Conservation (phyloP, 805 yeast genomes). For the Myxozyma melibiosi region DNA sequence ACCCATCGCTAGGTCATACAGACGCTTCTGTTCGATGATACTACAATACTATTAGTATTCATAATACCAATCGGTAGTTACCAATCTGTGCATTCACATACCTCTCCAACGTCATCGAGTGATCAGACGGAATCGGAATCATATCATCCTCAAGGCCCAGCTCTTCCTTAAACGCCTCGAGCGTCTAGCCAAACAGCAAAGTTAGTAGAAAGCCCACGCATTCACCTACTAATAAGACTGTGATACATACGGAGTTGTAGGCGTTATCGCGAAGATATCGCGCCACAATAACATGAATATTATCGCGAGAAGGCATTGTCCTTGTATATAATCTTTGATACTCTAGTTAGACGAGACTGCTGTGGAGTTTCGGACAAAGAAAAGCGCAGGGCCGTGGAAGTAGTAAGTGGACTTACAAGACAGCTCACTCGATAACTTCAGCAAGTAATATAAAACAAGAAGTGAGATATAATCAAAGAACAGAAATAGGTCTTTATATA, state of each 20-base stretch:
- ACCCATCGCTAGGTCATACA: constrained; percentile 25
- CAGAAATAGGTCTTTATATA: too few relatives aligned
- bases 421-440: too few relatives aligned
- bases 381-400: too few relatives aligned
- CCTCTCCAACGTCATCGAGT: constrained; percentile 33
- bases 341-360: too few relatives aligned
- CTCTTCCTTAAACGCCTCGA: constrained; percentile 30
- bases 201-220: neutral
- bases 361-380: too few relatives aligned
- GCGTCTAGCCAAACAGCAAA: constrained; percentile 7
- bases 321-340: too few relatives aligned
- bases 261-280: constrained; percentile 34
- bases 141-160: constrained; percentile 34
- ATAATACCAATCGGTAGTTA: neutral
- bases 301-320: constrained; percentile 35
- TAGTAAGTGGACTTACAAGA: too few relatives aligned
- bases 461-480: too few relatives aligned
- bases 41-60: too few relatives aligned
- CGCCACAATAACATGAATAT: constrained; percentile 35
- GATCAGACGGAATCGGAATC: constrained; percentile 33
- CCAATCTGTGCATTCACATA: neutral
- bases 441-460: too few relatives aligned
- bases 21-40: constrained; percentile 32
- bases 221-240: neutral
- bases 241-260: constrained; percentile 17